Evolutionary conservation across 768 basidiomycete species (phyloP).

Genomic region (Coprinellus micaceus): DNA sequence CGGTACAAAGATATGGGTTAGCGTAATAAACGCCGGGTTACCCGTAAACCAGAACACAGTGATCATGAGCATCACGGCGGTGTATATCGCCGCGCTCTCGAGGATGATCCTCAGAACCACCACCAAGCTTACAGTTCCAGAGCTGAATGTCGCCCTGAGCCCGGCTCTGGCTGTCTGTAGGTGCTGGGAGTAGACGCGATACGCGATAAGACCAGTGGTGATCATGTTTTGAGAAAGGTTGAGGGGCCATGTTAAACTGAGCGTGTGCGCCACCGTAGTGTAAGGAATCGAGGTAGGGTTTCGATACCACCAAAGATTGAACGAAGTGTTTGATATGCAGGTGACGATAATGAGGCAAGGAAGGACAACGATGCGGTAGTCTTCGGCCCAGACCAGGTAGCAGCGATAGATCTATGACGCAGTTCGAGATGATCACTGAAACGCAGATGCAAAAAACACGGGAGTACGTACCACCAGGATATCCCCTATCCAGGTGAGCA

Average conservation of each 20-base stretch:
- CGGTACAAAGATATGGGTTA: no score
- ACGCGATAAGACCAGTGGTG: slow-evolving; percentile 5
- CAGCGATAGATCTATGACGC: background rate
- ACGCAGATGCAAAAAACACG: no score
- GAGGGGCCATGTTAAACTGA: background rate
- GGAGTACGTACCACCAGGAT: no score
- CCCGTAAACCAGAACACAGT: no score
- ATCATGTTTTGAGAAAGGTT: slow-evolving; percentile 4
- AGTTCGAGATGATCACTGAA: no score
- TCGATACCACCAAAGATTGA: no score
- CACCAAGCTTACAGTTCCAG: background rate
- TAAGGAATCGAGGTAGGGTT: no score
- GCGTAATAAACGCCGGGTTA: no score
- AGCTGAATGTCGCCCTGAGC: background rate
- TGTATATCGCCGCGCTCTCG: slow-evolving; percentile 7
- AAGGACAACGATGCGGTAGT: background rate
- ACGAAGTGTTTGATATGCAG: background rate
- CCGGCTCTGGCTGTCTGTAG: background rate
- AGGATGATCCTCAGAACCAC: slow-evolving; percentile 3
- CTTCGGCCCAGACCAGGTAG: background rate
- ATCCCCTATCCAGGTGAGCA: no score
- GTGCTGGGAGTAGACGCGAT: background rate
- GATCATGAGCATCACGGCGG: background rate
- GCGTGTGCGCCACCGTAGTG: background rate
- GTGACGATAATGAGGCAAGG: background rate